These are phyloP conservation scores for Plantago rigida DNA, from an alignment of 305 asterid species.

Conservation along the genomic window DNA sequence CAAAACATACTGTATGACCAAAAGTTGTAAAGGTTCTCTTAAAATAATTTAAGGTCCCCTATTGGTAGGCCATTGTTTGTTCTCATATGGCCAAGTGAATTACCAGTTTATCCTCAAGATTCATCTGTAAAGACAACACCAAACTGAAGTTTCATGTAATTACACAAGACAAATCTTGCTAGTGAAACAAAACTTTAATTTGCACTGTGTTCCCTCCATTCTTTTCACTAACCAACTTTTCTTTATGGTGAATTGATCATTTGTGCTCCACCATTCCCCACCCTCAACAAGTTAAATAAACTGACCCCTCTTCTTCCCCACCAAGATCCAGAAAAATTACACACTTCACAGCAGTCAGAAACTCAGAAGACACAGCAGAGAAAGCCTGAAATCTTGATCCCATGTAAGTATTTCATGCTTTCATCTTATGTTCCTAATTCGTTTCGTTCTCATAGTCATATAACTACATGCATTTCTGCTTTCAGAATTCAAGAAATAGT, in stretches of 20 bases:
- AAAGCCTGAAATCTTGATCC: slow-evolving; percentile 20
- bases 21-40: slow-evolving; percentile 25
- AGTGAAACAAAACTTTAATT: slow-evolving; percentile 51
- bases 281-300: slow-evolving; percentile 48
- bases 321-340: slow-evolving; percentile 21
- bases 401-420: slow-evolving; percentile 15
- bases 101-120: slow-evolving; percentile 33
- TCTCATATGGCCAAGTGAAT: neutral
- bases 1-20: slow-evolving; percentile 27
- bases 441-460: neutral
- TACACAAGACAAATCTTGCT: slow-evolving; percentile 26
- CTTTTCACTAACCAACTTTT: slow-evolving; percentile 40
- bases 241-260: slow-evolving; percentile 49
- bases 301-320: slow-evolving; percentile 35
- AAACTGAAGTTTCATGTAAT: slow-evolving; percentile 24
- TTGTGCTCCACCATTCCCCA: slow-evolving; percentile 48
- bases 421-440: neutral
- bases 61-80: slow-evolving; percentile 32
- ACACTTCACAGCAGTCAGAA: slow-evolving; percentile 24
- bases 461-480: slow-evolving; percentile 15
- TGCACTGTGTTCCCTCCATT: slow-evolving; percentile 65
- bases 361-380: slow-evolving; percentile 22
- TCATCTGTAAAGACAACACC: slow-evolving; percentile 22
- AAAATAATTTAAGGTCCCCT: slow-evolving; percentile 28
- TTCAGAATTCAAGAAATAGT: slow-evolving; percentile 4